phyloP scores from a whole-genome alignment of 2,329 filamentous ascomycete genomes.

The Mariannaea elegans region DNA sequence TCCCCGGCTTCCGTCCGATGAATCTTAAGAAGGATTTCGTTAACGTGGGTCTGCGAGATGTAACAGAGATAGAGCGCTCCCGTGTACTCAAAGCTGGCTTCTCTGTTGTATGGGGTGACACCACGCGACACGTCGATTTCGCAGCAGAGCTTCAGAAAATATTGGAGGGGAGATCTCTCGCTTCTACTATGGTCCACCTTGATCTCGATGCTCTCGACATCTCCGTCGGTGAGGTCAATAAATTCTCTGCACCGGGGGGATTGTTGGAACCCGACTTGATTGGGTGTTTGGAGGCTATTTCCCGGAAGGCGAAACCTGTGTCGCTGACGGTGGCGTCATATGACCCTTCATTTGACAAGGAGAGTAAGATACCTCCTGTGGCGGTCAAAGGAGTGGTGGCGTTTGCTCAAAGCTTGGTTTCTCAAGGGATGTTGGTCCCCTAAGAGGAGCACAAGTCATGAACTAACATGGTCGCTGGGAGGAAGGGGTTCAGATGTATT shows the following conservation, averaged over 20 bases:
- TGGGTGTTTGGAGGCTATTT: slow-evolving; percentile 30
- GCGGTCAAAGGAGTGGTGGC: slow-evolving; percentile 22
- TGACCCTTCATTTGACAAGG: slow-evolving; percentile 33
- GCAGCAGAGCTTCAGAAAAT: slow-evolving; percentile 14
- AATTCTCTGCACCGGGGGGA: slow-evolving; percentile 46
- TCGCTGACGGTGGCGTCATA: slow-evolving; percentile 35
- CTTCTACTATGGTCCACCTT: slow-evolving; percentile 43
- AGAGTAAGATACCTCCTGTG: slow-evolving; percentile 26
- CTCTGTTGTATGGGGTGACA: slow-evolving; percentile 41
- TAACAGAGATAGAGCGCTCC: slow-evolving; percentile 41
- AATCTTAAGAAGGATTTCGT: slow-evolving; percentile 26
- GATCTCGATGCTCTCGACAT: slow-evolving; percentile 48
- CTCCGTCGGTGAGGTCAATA: slow-evolving; percentile 46
- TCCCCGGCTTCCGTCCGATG: slow-evolving; percentile 36
- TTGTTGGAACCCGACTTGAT: slow-evolving; percentile 39
- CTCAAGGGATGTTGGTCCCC: slow-evolving; percentile 7
- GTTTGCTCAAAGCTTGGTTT: slow-evolving; percentile 26
- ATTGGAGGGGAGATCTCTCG: slow-evolving; percentile 21
- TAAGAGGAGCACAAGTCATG: background rate
- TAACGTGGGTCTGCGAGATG: slow-evolving; percentile 41
- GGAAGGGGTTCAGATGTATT: background rate
- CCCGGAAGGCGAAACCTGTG: slow-evolving; percentile 24
- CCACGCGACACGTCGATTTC: slow-evolving; percentile 24
- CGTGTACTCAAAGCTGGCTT: slow-evolving; percentile 44
- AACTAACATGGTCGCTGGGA: no score